A percentile compares a stretch with the other conserved stretches of the same genome.
Conservation (phyloP, 2,329 filamentous ascomycete genomes). For the Aplosporella prunicola region DNA sequence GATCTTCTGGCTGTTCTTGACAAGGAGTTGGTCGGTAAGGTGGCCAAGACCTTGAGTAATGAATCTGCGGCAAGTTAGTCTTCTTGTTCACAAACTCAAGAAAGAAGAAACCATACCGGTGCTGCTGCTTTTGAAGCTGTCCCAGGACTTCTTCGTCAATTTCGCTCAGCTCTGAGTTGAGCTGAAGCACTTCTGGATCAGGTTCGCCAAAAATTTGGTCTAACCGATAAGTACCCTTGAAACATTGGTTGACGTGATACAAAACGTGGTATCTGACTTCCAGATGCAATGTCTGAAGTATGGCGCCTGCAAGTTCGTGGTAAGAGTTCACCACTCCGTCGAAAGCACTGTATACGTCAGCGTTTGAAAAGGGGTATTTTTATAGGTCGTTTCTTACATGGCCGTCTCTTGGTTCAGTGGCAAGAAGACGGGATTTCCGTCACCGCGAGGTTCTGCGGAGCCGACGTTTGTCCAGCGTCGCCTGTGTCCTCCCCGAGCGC, state of each 20-base stretch:
- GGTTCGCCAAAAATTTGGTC: conserved; percentile 68
- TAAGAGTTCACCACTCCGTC: conserved; percentile 79
- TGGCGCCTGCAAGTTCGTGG: conserved; percentile 66
- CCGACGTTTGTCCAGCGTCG: conserved; percentile 78
- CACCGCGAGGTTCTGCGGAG: conserved; percentile 33
- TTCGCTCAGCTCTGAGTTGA: conserved; percentile 75
- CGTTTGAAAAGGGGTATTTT: neutral
- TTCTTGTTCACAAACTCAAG: neutral
- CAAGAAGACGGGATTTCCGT: conserved; percentile 65
- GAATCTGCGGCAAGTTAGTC: conserved; percentile 30
- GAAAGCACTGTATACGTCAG: conserved; percentile 52
- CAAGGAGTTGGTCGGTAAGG: conserved; percentile 17
- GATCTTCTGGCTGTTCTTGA: conserved; percentile 14
- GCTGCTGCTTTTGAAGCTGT: conserved; percentile 62
- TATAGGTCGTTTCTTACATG: conserved; percentile 43
- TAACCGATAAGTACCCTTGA: conserved; percentile 39
- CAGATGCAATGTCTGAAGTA: conserved; percentile 78
- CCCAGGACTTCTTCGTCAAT: conserved; percentile 75
- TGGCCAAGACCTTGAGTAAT: conserved; percentile 8
- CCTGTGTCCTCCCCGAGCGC: conserved; percentile 43
- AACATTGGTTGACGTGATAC: conserved; percentile 58
- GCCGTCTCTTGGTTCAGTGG: conserved; percentile 82
- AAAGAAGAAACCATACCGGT: conserved; percentile 15
- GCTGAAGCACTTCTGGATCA: conserved; percentile 67
- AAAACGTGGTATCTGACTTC: conserved; percentile 81